Evolutionary conservation across 2,329 filamentous ascomycete species (phyloP).

Genomic region (Paraphaeosphaeria minitans): DNA sequence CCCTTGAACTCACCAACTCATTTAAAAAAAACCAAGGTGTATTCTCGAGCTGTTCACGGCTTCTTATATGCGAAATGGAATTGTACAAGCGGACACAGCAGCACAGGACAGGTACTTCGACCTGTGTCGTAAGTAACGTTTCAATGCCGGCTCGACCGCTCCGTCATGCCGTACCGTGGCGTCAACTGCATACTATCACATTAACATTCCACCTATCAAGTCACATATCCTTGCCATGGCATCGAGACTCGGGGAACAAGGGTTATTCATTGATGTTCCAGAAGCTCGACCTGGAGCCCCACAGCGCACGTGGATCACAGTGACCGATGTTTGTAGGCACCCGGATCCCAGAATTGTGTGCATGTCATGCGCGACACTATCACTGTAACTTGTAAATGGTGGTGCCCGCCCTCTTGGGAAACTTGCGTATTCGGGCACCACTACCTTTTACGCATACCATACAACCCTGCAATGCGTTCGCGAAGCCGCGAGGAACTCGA

Average conservation of each 20-base stretch:
- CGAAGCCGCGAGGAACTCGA: slow-evolving; percentile 6
- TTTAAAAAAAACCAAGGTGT: background rate
- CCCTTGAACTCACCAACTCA: background rate
- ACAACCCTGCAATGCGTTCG: background rate
- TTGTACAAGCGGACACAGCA: background rate
- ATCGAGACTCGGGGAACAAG: background rate
- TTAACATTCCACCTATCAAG: slow-evolving; percentile 2
- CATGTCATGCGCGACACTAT: background rate
- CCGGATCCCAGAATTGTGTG: background rate
- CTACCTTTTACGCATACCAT: background rate
- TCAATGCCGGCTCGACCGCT: background rate
- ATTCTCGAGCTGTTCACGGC: background rate
- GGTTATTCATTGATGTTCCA: background rate
- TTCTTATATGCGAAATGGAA: background rate
- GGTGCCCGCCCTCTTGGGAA: background rate
- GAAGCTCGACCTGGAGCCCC: background rate
- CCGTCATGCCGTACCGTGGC: slow-evolving; percentile 5
- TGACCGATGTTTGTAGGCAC: slow-evolving; percentile 1
- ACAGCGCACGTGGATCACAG: slow-evolving; percentile 4
- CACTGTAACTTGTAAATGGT: slow-evolving; percentile 2
- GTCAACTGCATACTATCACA: background rate
- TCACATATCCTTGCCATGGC: background rate
- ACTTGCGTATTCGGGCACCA: background rate
- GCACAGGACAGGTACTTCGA: background rate
- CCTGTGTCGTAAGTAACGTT: background rate